Percentiles rank a stretch among this genome's conserved stretches.
Evolutionary conservation across 352 stramenopile genomes (phyloP).

Genomic region (Albugo candida): DNA sequence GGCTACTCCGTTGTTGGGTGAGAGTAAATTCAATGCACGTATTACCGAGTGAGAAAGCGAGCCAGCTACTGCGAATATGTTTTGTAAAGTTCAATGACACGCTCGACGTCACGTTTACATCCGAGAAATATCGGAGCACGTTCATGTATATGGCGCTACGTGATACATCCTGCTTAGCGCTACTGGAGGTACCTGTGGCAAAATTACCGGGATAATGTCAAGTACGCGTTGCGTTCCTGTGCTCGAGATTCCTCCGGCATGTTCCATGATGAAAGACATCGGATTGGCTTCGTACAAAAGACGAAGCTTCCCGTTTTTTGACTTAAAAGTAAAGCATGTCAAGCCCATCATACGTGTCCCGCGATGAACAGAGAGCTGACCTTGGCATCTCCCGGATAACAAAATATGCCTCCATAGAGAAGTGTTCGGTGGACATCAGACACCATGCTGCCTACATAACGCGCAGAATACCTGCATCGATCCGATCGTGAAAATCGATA

Average conservation of each 20-base stretch:
- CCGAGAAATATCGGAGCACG: slow-evolving; percentile 96
- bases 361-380: slow-evolving; percentile 18
- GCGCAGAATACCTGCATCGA: slow-evolving; percentile 58
- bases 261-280: slow-evolving; percentile 98
- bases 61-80: slow-evolving; percentile 10
- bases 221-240: slow-evolving; percentile 87
- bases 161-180: not conserved
- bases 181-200: not conserved
- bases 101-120: slow-evolving; percentile 72
- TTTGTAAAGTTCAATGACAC: slow-evolving; percentile 56
- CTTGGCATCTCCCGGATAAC: slow-evolving; percentile 94
- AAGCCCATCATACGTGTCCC: not conserved
- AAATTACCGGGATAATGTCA: slow-evolving; percentile 78
- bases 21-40: not conserved
- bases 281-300: slow-evolving; percentile 98
- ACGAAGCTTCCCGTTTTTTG: slow-evolving; percentile 87
- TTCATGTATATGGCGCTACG: slow-evolving; percentile 87
- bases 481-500: not conserved
- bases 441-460: slow-evolving; percentile 98
- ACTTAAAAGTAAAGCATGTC: slow-evolving; percentile 8
- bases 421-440: slow-evolving; percentile 97
- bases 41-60: not conserved
- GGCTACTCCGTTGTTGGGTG: not conserved
- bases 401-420: slow-evolving; percentile 96
- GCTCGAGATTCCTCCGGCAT: slow-evolving; percentile 90